Base-by-base conservation (phyloP, 2,329 filamentous ascomycete species). In the Arthrobotrys sinensis region DNA sequence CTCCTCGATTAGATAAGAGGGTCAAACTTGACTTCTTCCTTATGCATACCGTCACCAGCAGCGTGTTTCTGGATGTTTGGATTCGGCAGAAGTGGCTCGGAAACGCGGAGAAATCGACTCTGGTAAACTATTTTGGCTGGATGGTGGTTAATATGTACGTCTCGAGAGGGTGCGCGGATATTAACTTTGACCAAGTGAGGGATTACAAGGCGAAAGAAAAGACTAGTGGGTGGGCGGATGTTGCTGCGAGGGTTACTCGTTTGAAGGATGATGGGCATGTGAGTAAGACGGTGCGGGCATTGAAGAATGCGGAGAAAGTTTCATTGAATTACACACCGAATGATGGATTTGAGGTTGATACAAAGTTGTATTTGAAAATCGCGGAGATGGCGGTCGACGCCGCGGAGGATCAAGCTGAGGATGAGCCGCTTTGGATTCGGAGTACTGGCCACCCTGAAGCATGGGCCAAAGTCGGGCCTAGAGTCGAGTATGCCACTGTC, bases 71-170 rank as follows among this genome's bases (percentile, higher is more conserved):
- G 80, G 86, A 87, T 4, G 83, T 87, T 6, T 87, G 97, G 83
- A 88, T 90, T 82, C 85, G 85, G 10, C 87, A 87, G 80, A 80
- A 86, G 43, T 96, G 89, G 88, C 86, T 94, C 50, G 86, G 89
- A 0, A 82, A 85, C 0, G 85, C 86, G 6, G 86, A 86, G 57
- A 95, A 94, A 82, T 86, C 87, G 11, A 89, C 92, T 4, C 85
- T 97, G 0, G 86, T 97, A 6, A 92, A 96, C 84, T 94, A 90
- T 89, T 97, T 96, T 84, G 92, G 91, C 62, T 89, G 93, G 48
- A 85, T 90, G 80, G 92, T 96, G 82, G 85, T 97, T 4, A 82
- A 90, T 4, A 87, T 93, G 84, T 97, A 96, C 83, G 88, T 91
- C 0, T 92, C 91, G 0, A 87, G 91, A 8, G 88, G 88, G 2